Evolutionary conservation across 768 basidiomycete genomes (phyloP).

Genomic region (Boletus subcaerulescens): DNA sequence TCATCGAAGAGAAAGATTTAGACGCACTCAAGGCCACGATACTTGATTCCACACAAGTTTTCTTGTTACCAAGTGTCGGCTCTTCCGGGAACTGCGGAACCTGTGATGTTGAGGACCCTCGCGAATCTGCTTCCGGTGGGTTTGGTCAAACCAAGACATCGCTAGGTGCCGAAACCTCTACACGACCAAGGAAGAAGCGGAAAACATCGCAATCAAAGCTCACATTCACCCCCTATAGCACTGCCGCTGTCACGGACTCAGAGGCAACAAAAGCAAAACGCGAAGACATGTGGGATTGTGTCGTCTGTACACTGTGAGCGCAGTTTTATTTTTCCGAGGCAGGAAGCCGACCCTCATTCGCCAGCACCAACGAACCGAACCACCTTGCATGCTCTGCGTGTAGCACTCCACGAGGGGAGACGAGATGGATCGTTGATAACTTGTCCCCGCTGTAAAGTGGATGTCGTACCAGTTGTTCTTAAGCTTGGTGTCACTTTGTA

Average conservation of each 20-base stretch:
- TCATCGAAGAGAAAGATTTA: conserved; percentile 43
- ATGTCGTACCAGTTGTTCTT: neutral
- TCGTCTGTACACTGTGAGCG: conserved; percentile 63
- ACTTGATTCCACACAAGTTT: conserved; percentile 50
- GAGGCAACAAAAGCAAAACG: conserved; percentile 37
- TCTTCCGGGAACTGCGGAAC: conserved; percentile 1
- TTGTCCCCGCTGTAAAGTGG: neutral
- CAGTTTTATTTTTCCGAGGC: neutral
- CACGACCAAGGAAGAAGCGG: conserved; percentile 17
- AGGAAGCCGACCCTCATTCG: conserved; percentile 4
- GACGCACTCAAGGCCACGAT: conserved; percentile 41
- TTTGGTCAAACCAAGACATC: neutral
- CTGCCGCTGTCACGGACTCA: neutral
- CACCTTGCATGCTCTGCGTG: conserved; percentile 66
- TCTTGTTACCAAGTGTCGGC: conserved; percentile 38
- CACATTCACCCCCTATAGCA: neutral
- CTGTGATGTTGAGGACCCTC: neutral
- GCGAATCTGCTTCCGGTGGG: neutral
- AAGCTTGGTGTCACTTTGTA: neutral
- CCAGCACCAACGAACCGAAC: conserved; percentile 49
- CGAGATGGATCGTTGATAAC: conserved; percentile 11
- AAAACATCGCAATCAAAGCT: conserved; percentile 22
- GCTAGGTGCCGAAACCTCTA: neutral
- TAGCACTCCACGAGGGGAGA: conserved; percentile 48
- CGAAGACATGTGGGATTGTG: conserved; percentile 47